phyloP scores from a whole-genome alignment of 179 eudicot genomes.

The Sideroxylon spinosum region DNA sequence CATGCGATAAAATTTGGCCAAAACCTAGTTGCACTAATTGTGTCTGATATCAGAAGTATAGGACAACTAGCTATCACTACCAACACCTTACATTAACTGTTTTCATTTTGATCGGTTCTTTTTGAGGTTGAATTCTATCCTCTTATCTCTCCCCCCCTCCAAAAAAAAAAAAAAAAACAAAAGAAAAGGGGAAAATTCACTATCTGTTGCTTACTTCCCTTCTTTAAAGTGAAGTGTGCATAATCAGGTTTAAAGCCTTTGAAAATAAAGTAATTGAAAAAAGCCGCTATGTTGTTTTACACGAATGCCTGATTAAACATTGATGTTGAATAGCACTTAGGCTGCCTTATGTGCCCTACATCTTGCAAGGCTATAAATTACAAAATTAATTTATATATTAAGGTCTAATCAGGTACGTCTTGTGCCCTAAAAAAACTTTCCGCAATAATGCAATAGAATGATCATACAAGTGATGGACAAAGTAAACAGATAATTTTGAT shows the following conservation, averaged over 20 bases:
- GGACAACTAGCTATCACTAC: too few relatives aligned
- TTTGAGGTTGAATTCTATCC: too few relatives aligned
- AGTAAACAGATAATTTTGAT: neutral
- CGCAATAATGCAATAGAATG: neutral
- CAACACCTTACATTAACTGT: too few relatives aligned
- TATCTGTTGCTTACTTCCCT: neutral
- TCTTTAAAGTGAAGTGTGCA: neutral
- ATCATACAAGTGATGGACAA: neutral
- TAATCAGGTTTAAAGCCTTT: neutral
- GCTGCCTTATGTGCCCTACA: neutral
- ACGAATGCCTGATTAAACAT: too few relatives aligned
- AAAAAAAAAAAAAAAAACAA: too few relatives aligned
- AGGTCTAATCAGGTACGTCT: neutral
- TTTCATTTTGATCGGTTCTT: too few relatives aligned
- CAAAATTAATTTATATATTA: neutral
- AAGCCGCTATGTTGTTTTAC: neutral
- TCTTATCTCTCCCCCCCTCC: too few relatives aligned
- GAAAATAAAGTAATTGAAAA: neutral
- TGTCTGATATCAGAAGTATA: neutral
- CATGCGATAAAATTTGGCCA: neutral
- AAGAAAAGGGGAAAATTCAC: too few relatives aligned
- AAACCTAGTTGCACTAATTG: neutral
- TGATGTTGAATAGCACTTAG: neutral
- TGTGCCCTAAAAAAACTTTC: neutral
- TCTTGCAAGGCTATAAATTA: neutral